Evolutionary conservation across 169 alveolate genomes (phyloP), one percentile per base, ranked within the genome.

Genomic region (Eimeria necatrix): DNA sequence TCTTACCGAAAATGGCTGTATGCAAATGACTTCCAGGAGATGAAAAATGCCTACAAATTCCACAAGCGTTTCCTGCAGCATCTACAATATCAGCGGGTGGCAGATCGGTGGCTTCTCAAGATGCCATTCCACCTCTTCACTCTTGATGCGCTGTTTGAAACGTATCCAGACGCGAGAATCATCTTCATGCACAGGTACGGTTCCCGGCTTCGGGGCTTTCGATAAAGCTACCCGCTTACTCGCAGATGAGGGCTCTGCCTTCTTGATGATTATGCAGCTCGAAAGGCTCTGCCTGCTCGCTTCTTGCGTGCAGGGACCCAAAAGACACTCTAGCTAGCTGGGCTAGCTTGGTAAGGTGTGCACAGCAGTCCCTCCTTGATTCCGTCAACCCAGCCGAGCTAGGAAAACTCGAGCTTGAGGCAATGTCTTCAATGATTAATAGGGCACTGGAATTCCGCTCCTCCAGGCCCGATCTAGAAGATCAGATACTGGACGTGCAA

Each of bases 91-190:
- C 96, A 95, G 73, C 92, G 95, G 24, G 71, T 64, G 49, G 93
- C 94, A 22, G 59, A 84, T 70, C 95, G 96, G 18, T 95, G 95
- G 95, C 93, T 95, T 10, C 95, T 95, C 32, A 95, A 95, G 83
- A 95, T 92, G 96, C 96, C 96, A 16, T 95, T 91, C 95, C 96
- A 95, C 95, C 81, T 92, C 32, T 91, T 84, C 74, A 73, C 96
- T 10, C 96, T 95, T 20, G 96, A 95, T 52, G 96, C 95, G 22
- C 84, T 95, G 60, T 95, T 95, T 76, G 95, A 91, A 10, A 83
- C 94, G 26, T 95, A 95, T 56, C 96, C 96, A 4, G 96, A 95
- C 59, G 96, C 96, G 3, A 85, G 70, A 52, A 87, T 95, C n/a
- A 91, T 95, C 78, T 83, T 83, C 56, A 85, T 78, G 93, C 95